Conservation (phyloP, 202 grass and related monocot species). For the Panicum hallii region DNA sequence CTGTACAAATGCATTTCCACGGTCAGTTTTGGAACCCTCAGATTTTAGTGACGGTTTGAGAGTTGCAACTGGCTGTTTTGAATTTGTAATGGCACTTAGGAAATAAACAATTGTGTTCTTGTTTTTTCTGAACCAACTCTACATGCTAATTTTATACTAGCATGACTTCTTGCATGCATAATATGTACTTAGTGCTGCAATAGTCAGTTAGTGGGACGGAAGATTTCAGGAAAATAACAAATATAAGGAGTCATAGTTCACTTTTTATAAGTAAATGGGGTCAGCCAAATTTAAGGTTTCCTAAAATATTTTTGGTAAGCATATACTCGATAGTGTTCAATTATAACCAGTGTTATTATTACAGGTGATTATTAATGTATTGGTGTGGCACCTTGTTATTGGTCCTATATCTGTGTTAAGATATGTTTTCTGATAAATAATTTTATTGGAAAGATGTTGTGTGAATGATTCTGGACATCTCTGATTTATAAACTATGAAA, state of each 20-base stretch:
- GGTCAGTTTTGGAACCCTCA: neutral
- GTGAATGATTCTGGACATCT: neutral
- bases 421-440: neutral
- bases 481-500: too few relatives aligned
- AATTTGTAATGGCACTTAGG: neutral
- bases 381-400: neutral
- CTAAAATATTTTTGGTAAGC: neutral
- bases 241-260: neutral
- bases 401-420: neutral
- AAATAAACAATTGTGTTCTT: neutral
- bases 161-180: neutral
- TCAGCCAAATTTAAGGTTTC: neutral
- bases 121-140: neutral
- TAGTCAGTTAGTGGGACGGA: neutral
- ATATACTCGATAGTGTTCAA: neutral
- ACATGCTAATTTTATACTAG: neutral
- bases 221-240: neutral
- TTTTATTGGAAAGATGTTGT: neutral
- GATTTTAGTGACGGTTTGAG: neutral
- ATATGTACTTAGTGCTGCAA: neutral
- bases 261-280: neutral
- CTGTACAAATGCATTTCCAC: neutral
- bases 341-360: neutral
- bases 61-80: neutral
- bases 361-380: neutral